phyloP scores from a whole-genome alignment of 768 basidiomycete species.

The Lentinula aciculospora region DNA sequence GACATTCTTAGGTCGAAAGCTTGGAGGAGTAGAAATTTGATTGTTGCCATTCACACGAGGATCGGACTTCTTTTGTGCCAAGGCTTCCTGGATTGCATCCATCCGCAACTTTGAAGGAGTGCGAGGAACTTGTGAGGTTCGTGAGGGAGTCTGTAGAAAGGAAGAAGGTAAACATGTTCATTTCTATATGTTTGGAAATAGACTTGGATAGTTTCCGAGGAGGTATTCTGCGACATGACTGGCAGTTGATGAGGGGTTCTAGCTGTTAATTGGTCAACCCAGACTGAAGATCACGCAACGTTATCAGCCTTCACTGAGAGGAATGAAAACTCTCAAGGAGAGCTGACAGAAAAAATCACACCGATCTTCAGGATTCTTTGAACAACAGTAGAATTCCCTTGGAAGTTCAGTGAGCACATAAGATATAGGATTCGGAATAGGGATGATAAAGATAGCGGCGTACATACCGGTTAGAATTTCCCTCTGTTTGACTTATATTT shows the following conservation, averaged over 20 bases:
- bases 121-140: background rate
- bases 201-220: background rate
- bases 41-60: background rate
- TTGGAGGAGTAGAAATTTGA: background rate
- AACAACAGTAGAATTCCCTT: slow-evolving; percentile 31
- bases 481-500: slow-evolving; percentile 21
- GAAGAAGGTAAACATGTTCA: background rate
- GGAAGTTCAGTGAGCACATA: background rate
- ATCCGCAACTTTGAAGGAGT: slow-evolving; percentile 1
- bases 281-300: background rate
- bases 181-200: no score
- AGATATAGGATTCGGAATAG: background rate
- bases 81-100: background rate
- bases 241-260: slow-evolving; percentile 4
- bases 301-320: background rate
- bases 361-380: slow-evolving; percentile 15
- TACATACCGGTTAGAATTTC: slow-evolving; percentile 31
- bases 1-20: background rate
- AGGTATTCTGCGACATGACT: background rate
- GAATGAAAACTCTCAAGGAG: background rate
- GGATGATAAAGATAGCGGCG: background rate
- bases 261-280: slow-evolving; percentile 6
- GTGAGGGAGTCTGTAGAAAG: background rate
- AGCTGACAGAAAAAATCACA: slow-evolving; percentile 33
- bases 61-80: background rate